Base-by-base conservation (phyloP, 148 eudicot species). In the Nepenthes mirabilis region DNA sequence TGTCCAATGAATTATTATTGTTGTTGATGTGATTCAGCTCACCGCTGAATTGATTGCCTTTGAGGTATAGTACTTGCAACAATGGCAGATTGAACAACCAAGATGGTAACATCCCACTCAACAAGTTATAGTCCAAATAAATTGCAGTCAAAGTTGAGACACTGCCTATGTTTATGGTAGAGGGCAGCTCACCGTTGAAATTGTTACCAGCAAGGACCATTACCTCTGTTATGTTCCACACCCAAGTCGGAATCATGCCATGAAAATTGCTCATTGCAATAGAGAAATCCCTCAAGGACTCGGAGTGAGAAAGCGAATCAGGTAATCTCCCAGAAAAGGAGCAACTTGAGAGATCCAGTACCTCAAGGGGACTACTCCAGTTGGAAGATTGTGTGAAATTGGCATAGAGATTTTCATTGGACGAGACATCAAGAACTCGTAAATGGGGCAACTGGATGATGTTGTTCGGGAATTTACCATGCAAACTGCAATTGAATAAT, bases 81-180 rank as follows among this genome's bases (percentile, higher is more conserved):
- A 61, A 61, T 2, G 70, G 65, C 5, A 60, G 63, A 57, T 59
- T 32, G 45, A 65, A 74, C 52, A 68, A 14, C 73, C 70, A 60
- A 11, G 69, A 12, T 10, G 77, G 73, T 47, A 74, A 53, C 36
- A 37, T 35, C 14, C 77, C 73, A 50, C 5, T 61, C 12, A 74
- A 32, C 33, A 40, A 37, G 66, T 74, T 74, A 8, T 23, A 1
- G 0, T 11, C 37, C 14, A 73, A 33, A 32, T 3, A 7, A 2
- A 68, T 32, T 1, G 0, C 1, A 0, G 7, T 11, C 1, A 68
- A 52, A 32, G 34, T 37, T 11, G 33, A 58, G 54, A 68, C 34
- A 6, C 56, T 55, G 45, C 6, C 59, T 3, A 7, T 23, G 57
- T 49, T 62, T 1, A 62, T 8, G 33, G 56, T 2, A 35, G 45